phyloP scores from a whole-genome alignment of 208 protist species.

The Angomonas desouzai region DNA sequence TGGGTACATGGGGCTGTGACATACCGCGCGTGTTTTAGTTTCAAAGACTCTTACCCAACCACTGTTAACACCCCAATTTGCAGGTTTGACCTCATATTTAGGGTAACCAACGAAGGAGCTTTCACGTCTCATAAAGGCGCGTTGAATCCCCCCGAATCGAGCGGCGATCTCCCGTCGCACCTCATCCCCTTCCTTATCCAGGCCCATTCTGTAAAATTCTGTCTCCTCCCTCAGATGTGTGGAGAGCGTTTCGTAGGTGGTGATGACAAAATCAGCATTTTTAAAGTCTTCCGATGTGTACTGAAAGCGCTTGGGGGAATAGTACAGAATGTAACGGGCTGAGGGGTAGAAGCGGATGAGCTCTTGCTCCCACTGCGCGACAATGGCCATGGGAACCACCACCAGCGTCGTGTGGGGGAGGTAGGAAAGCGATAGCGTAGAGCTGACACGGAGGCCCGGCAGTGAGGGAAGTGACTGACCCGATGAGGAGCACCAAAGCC shows the following conservation, averaged over 20 bases:
- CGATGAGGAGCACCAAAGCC: constrained; percentile 17
- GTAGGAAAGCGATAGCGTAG: neutral
- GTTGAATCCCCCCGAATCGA: neutral
- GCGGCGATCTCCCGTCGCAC: constrained; percentile 15
- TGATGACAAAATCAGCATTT: constrained; percentile 51
- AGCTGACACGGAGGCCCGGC: neutral
- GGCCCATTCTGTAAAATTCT: constrained; percentile 14
- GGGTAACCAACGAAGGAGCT: neutral
- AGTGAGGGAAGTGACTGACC: constrained; percentile 7
- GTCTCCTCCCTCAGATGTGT: constrained; percentile 42
- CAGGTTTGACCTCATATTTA: too few species aligned
- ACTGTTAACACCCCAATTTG: too few species aligned
- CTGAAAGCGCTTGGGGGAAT: constrained; percentile 30
- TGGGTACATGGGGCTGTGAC: neutral
- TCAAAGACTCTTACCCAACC: neutral
- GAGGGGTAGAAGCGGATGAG: constrained; percentile 39
- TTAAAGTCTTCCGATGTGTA: constrained; percentile 37
- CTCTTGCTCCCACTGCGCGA: constrained; percentile 49
- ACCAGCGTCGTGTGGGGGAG: constrained; percentile 47
- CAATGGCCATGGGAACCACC: constrained; percentile 52
- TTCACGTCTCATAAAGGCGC: neutral
- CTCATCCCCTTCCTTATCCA: constrained; percentile 15
- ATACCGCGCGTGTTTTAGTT: neutral
- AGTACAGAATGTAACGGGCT: constrained; percentile 46
- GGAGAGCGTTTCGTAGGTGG: constrained; percentile 62